Evolutionary conservation across 371 early-diverging fungal species (phyloP), one percentile per base, ranked within the genome.

Genomic region (Blastocladiella emersonii): DNA sequence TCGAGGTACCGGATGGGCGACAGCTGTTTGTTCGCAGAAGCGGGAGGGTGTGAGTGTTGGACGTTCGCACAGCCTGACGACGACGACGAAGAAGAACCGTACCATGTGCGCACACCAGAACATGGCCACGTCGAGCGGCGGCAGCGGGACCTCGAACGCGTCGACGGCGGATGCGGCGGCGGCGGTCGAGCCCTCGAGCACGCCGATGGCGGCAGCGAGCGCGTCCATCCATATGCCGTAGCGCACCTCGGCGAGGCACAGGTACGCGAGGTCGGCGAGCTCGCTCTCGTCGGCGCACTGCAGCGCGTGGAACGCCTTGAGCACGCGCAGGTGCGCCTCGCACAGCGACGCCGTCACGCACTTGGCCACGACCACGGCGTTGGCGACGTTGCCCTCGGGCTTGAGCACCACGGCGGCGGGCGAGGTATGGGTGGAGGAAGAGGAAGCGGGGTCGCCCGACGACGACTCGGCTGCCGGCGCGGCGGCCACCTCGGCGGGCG

Each of bases 31-130:
- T 7, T 27, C 15, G 34, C 4, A 8, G n/a, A 34, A 2, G 23
- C 25, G 13, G 41, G 19, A 15, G 1, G 41, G 19, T 21, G 19
- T 15, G 41, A 41, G 19, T 1, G 41, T 41, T 17, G n/a, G 45
- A 17, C 19, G 19, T 45, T 19, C n/a, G 45, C 19, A 6, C n/a
- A 32, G 8, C 25, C 8, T 21, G 10, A 57, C 5, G 23, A 21
- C 19, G 25, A 30, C 57, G 8, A 27, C 23, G 15, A 30, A n/a
- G 2, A 30, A 19, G 57, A 34, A 21, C 8, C 30, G 10, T 23
- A 57, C 57, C 59, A 59, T 59, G 32, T 59, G 59, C 37, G 59
- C 34, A 15, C 12, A 19, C 59, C 59, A 59, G 32, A 59, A 34
- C 15, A 36, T 15, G 19, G 41, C 37, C 7, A 59, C 59, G 43